phyloP scores from a whole-genome alignment of 2,329 filamentous ascomycete species.

The Cadophora sp. region DNA sequence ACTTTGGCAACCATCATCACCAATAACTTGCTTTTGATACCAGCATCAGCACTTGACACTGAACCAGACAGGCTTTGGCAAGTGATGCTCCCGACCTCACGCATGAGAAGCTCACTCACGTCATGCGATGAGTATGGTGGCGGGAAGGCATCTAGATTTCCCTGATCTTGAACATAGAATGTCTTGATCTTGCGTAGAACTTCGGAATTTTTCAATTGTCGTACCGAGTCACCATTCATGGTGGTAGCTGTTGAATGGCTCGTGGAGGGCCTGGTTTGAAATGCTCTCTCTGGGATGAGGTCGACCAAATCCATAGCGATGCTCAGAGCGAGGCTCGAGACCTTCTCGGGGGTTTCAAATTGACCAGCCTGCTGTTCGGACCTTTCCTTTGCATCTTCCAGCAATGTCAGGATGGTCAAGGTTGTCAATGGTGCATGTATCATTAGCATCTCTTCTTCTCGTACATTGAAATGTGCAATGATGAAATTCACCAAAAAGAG shows the following conservation, averaged over 20 bases:
- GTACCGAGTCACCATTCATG: constrained; percentile 40
- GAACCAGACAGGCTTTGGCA: constrained; percentile 54
- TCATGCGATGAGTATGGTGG: constrained; percentile 64
- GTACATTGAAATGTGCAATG: constrained; percentile 85
- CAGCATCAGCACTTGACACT: constrained; percentile 55
- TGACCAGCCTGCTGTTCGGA: constrained; percentile 38
- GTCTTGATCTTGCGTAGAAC: constrained; percentile 65
- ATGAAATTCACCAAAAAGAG: constrained; percentile 83
- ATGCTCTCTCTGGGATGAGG: constrained; percentile 69
- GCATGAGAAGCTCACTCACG: constrained; percentile 67
- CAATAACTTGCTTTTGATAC: constrained; percentile 64
- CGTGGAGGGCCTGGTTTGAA: constrained; percentile 49
- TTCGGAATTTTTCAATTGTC: constrained; percentile 53
- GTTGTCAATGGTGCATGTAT: constrained; percentile 81
- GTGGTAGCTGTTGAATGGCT: constrained; percentile 35
- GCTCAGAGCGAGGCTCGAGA: constrained; percentile 47
- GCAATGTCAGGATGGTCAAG: constrained; percentile 65
- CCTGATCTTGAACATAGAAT: constrained; percentile 76
- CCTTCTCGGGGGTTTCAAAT: constrained; percentile 35
- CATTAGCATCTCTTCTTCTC: constrained; percentile 94
- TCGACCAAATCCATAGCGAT: constrained; percentile 65
- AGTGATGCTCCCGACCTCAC: constrained; percentile 61
- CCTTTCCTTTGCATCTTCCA: constrained; percentile 58
- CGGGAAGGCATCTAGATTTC: constrained; percentile 67
- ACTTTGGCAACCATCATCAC: constrained; percentile 62